Conservation (phyloP, 2,329 filamentous ascomycete genomes). For the Aureobasidium namibiae region DNA sequence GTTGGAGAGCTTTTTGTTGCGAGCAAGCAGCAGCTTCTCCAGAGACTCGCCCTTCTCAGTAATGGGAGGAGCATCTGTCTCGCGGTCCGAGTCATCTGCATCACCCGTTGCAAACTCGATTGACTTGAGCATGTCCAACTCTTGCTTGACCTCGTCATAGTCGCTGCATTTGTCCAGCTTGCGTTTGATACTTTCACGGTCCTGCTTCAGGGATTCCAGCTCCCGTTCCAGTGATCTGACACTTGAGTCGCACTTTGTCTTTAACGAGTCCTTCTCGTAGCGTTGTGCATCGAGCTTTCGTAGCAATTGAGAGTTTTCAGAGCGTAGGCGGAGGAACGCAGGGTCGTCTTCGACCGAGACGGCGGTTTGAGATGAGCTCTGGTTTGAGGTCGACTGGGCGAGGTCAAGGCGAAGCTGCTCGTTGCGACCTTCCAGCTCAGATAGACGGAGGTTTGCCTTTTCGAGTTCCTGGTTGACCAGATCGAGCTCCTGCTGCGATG, state of each 20-base stretch:
- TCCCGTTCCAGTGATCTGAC: slow-evolving; percentile 75
- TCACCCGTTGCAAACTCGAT: slow-evolving; percentile 93
- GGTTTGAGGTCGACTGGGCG: slow-evolving; percentile 74
- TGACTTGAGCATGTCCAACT: slow-evolving; percentile 92
- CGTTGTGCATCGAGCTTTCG: slow-evolving; percentile 77
- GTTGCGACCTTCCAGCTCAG: slow-evolving; percentile 87
- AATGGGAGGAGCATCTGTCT: slow-evolving; percentile 45
- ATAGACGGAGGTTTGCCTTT: slow-evolving; percentile 74
- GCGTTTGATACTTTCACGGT: slow-evolving; percentile 68
- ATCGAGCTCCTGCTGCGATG: slow-evolving; percentile 83
- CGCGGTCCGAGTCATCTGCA: slow-evolving; percentile 47
- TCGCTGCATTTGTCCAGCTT: slow-evolving; percentile 87
- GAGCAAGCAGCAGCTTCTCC: slow-evolving; percentile 80
- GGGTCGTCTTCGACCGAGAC: slow-evolving; percentile 78
- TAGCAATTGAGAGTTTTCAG: slow-evolving; percentile 86
- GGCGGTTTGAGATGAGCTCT: slow-evolving; percentile 49
- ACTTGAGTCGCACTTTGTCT: slow-evolving; percentile 66
- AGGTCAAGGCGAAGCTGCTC: slow-evolving; percentile 87
- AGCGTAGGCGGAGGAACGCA: slow-evolving; percentile 74
- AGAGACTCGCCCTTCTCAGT: slow-evolving; percentile 64
- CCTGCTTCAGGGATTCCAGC: slow-evolving; percentile 62
- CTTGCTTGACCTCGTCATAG: slow-evolving; percentile 93
- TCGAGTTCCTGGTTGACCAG: slow-evolving; percentile 89
- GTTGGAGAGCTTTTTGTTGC: slow-evolving; percentile 94
- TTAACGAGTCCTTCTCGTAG: slow-evolving; percentile 75